Base-by-base conservation (phyloP, 202 grass and related monocot genomes). In the Musa balbisiana region DNA sequence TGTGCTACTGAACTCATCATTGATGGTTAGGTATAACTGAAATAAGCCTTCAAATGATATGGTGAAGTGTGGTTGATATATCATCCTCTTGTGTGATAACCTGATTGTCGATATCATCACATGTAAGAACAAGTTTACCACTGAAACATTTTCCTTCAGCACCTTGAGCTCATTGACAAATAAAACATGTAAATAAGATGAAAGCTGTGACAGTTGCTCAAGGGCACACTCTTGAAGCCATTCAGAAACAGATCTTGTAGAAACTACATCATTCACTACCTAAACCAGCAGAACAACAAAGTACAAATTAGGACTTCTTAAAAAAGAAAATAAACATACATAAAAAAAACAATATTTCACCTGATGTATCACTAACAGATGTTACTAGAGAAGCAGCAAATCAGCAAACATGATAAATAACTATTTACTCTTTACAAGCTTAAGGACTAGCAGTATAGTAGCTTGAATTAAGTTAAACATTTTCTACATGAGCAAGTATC, bases 51-150 rank as follows among this genome's bases (percentile, higher is more conserved):
- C 55, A 63, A 97, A 82, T 22, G 88, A 97, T 49, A 97, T 82
- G 54, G 88, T 87, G 71, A 97, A 97, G 87, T 93, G 90, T 3
- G 93, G 79, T 53, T 97, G 93, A 80, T 87, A 89, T 87, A 91
- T 91, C 82, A 87, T 93, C 88, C 93, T 91, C 83, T 91, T 97
- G 78, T 89, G 87, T 85, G 90, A 97, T 60, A 97, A 77, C 62
- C 86, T 89, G 85, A 91, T 82, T 62, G 88, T 87, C 63, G 90
- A 93, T 80, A 86, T 77, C 70, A 97, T 87, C 73, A 92, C 86
- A 87, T 76, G 75, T 72, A 97, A 81, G 62, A 91, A 73, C 78
- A 76, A 87, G 85, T 80, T 87, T 67, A 97, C 69, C 43, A 91
- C 72, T 16, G 76, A 23, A 58, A 72, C 63, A 87, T 91, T 87